A percentile compares a stretch with the other conserved stretches of the same genome.
phyloP scores from a whole-genome alignment of 108 stramenopile genomes.

The Craspedostauros australis region DNA sequence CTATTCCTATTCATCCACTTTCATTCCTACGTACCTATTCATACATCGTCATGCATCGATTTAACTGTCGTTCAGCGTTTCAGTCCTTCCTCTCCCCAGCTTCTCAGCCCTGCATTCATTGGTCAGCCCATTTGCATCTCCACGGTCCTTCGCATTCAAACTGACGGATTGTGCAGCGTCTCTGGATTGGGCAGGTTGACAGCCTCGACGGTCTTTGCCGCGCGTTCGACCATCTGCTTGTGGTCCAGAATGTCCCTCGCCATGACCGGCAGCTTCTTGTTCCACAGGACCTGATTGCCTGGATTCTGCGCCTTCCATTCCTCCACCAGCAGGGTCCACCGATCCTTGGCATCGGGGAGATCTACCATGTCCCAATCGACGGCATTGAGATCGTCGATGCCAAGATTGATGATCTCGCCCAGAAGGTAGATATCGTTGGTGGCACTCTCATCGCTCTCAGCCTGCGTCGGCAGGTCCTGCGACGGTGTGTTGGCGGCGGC shows the following conservation, averaged over 20 bases:
- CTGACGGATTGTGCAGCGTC: neutral
- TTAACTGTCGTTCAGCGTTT: no score
- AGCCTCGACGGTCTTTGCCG: slow-evolving; percentile 56
- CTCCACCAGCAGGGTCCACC: slow-evolving; percentile 44
- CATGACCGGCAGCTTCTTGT: slow-evolving; percentile 22
- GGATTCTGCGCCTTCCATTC: slow-evolving; percentile 24
- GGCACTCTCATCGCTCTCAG: neutral
- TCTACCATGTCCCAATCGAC: slow-evolving; percentile 25
- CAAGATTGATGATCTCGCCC: slow-evolving; percentile 1
- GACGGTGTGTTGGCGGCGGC: neutral
- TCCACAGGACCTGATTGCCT: slow-evolving; percentile 15
- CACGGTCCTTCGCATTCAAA: no score
- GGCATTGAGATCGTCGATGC: slow-evolving; percentile 6
- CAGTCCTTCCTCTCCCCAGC: no score
- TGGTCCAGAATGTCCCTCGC: slow-evolving; percentile 25
- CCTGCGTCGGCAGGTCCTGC: neutral
- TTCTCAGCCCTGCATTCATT: no score
- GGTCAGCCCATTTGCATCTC: no score
- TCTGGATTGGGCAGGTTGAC: slow-evolving; percentile 31
- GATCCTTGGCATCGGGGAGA: slow-evolving; percentile 21
- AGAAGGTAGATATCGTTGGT: slow-evolving; percentile 23
- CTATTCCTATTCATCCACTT: no score
- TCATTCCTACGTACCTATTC: no score
- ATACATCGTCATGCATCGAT: no score
- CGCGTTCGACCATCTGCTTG: slow-evolving; percentile 32